Evolutionary conservation across 495 filamentous ascomycete genomes (phyloP).

Genomic region (Trichocladium uniseriatum): DNA sequence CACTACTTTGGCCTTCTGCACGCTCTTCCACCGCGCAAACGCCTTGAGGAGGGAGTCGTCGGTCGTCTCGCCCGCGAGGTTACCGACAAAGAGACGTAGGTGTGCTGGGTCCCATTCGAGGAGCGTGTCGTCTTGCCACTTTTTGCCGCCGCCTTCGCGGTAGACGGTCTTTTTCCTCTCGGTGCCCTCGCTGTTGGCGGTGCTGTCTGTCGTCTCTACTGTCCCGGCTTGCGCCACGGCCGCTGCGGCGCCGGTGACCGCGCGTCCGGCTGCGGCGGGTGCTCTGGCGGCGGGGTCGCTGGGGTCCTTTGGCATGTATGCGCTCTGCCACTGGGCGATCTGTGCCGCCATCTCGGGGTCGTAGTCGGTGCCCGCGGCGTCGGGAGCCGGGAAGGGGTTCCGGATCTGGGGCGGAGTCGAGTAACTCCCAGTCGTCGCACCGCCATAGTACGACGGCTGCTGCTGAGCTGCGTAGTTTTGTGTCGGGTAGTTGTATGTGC

Average conservation of each 20-base stretch:
- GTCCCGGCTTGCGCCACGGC: conserved; percentile 23
- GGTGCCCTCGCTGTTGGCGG: conserved; percentile 10
- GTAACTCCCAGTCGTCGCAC: conserved; percentile 29
- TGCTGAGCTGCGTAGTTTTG: conserved; percentile 21
- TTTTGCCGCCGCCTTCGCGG: conserved; percentile 79
- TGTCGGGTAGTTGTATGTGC: conserved; percentile 41
- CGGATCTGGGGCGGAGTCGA: conserved; percentile 62
- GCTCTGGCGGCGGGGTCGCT: conserved; percentile 25
- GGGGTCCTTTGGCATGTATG: conserved; percentile 58
- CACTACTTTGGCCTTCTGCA: conserved; percentile 90
- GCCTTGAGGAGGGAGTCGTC: conserved; percentile 93
- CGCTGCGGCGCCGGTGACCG: conserved; percentile 17
- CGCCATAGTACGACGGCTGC: conserved; percentile 30
- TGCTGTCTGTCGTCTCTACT: conserved; percentile 31
- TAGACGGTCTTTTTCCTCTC: conserved; percentile 64
- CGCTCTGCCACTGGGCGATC: conserved; percentile 94
- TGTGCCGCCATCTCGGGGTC: conserved; percentile 88
- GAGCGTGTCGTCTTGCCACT: conserved; percentile 75
- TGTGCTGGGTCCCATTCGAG: conserved; percentile 96
- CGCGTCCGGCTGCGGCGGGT: conserved; percentile 17
- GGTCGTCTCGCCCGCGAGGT: conserved; percentile 96
- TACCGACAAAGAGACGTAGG: conserved; percentile 90
- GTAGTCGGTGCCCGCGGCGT: conserved; percentile 38
- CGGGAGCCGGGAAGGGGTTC: conserved; percentile 74
- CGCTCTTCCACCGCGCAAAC: conserved; percentile 75